Base-by-base conservation (phyloP, 495 filamentous ascomycete genomes). In the Daldinia concentrica region DNA sequence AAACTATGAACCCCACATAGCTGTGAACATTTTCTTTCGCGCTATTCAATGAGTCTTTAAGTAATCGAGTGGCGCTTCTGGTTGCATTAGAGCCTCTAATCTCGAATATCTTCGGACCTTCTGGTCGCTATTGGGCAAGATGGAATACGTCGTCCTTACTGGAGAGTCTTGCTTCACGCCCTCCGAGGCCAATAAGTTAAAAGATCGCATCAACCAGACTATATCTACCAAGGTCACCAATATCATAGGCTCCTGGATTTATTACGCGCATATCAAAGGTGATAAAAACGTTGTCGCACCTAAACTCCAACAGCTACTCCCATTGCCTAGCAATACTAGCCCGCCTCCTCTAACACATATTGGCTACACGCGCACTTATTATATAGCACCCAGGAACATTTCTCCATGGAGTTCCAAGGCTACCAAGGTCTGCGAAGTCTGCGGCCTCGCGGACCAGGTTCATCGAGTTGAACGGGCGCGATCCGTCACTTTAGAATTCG, bases 351-450 rank as follows among this genome's bases (percentile, higher is more conserved):
- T 75, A 45, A 66, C 69, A 22, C 73, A 79, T 62, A 77, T 77
- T 58, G 81, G 77, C 55, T 74, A 74, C 24, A 69, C 71, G 7
- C 76, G 77, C 61, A 79, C 79, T 41, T 85, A 80, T 77, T 93
- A 93, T 75, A 85, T 98, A 52, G 87, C 86, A 37, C 95, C 95
- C 11, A 87, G 95, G 56, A 97, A 94, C 37, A 93, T 97, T 69
- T 97, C 93, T 39, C 95, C 95, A 80, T 99, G 95, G 95, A 97
- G 92, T 77, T 96, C 94, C 56, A 93, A 97, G 76, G 95, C 95
- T 39, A 97, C 95, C 39, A 93, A 89, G 74, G 97, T 98, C 78
- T 90, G 94, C 39, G 88, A 94, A 62, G 94, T 97, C n/a, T 98
- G 94, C 78, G 93, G 92, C 22, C 80, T 97, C 51, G 86, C 87